A percentile compares a stretch with the other conserved stretches of the same genome.
Conservation (phyloP, 2,329 filamentous ascomycete genomes). For the Cytospora piceae region DNA sequence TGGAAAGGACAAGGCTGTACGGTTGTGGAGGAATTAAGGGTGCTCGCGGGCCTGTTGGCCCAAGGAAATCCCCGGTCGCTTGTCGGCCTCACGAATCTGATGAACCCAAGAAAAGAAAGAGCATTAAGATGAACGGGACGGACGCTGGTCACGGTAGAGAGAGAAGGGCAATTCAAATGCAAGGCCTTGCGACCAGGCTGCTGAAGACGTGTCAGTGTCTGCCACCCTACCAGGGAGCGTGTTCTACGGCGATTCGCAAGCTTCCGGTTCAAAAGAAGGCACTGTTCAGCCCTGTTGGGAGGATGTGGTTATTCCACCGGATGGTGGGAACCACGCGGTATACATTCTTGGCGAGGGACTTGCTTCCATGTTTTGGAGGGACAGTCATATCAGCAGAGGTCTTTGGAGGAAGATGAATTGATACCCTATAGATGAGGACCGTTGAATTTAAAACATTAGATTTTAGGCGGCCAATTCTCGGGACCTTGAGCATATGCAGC, state of each 20-base stretch:
- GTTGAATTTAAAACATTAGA: not conserved
- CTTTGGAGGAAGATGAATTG: not conserved
- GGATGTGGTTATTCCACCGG: not conserved
- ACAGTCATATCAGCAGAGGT: not conserved
- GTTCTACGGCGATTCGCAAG: not conserved
- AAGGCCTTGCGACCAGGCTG: not conserved
- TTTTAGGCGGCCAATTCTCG: too few relatives aligned
- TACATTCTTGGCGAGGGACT: not conserved
- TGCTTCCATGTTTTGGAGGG: not conserved
- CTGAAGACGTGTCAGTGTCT: not conserved
- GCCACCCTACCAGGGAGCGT: not conserved
- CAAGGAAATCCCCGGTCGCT: not conserved
- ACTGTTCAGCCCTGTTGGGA: not conserved
- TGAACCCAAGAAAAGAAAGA: not conserved
- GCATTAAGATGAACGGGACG: not conserved
- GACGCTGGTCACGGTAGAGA: not conserved
- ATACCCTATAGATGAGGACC: not conserved
- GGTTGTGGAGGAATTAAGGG: slow-evolving; percentile 65
- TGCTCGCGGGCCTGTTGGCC: not conserved
- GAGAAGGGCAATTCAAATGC: not conserved
- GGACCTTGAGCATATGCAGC: too few relatives aligned
- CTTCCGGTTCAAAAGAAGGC: not conserved
- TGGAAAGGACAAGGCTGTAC: slow-evolving; percentile 84
- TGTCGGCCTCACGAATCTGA: not conserved
- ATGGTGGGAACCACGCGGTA: not conserved